Percentiles rank a stretch among this genome's conserved stretches.
Conservation (phyloP, 2,329 filamentous ascomycete species). For the Laburnicola sp. region DNA sequence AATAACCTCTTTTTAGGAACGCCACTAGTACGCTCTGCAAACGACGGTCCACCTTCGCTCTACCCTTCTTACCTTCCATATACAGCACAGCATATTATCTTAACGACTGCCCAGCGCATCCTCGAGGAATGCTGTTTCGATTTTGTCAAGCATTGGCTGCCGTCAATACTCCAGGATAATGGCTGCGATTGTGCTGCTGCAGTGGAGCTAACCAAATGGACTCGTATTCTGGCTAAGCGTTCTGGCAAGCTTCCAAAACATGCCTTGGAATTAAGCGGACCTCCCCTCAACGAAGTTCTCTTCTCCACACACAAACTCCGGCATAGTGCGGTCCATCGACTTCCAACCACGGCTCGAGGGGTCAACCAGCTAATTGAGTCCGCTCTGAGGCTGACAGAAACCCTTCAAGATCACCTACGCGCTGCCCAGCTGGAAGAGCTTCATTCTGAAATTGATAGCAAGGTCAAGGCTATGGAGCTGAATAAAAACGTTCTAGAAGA, state of each 20-base stretch:
- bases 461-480: conserved; percentile 39
- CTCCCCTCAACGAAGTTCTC: conserved; percentile 2
- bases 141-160: conserved; percentile 41
- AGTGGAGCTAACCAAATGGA: conserved; percentile 46
- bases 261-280: conserved; percentile 15
- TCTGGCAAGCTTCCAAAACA: conserved; percentile 26
- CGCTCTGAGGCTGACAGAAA: too few relatives aligned
- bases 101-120: conserved; percentile 41
- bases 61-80: conserved; percentile 4
- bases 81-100: conserved; percentile 40
- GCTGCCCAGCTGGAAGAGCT: conserved; percentile 34
- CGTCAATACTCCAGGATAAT: conserved; percentile 29
- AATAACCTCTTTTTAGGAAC: too few relatives aligned
- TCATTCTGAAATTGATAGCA: conserved; percentile 29
- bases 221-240: conserved; percentile 24
- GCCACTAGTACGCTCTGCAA: too few relatives aligned
- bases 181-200: conserved; percentile 42
- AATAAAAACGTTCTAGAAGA: conserved; percentile 43
- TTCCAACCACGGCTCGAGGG: neutral
- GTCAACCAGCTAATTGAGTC: conserved; percentile 5
- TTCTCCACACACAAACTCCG: too few relatives aligned
- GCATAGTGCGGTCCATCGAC: conserved; percentile 11
- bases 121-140: conserved; percentile 49
- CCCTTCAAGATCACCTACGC: too few relatives aligned
- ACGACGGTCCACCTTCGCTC: neutral